Evolutionary conservation across 306 rosid genomes (phyloP).

Genomic region (Crataegus laevigata): DNA sequence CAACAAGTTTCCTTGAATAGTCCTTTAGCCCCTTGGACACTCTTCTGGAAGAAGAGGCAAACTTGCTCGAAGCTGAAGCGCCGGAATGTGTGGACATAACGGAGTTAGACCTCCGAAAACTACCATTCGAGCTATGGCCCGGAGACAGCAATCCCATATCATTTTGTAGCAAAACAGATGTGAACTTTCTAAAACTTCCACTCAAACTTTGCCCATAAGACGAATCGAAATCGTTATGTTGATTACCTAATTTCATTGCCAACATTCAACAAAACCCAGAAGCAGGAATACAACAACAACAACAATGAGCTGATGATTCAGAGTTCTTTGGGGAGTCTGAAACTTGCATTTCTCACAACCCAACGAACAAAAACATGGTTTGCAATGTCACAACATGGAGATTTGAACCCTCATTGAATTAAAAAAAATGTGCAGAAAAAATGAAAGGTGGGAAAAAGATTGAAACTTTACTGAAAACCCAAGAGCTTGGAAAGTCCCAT

Average conservation of each 20-base stretch:
- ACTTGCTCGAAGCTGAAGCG: slow-evolving; percentile 54
- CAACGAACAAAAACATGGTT: slow-evolving; percentile 1
- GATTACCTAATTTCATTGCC: slow-evolving; percentile 47
- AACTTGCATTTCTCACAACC: slow-evolving; percentile 25
- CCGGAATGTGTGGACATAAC: slow-evolving; percentile 57
- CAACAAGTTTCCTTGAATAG: slow-evolving; percentile 58
- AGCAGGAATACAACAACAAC: slow-evolving; percentile 19
- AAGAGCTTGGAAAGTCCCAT: background rate
- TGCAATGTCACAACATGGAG: slow-evolving; percentile 15
- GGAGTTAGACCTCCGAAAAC: slow-evolving; percentile 72
- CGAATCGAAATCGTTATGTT: slow-evolving; percentile 28
- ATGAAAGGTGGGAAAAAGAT: slow-evolving; percentile 13
- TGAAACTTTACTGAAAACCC: background rate
- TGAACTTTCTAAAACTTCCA: slow-evolving; percentile 40
- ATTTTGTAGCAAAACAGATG: slow-evolving; percentile 52
- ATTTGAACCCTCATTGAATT: slow-evolving; percentile 28
- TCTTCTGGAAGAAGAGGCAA: slow-evolving; percentile 51
- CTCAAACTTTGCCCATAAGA: slow-evolving; percentile 28
- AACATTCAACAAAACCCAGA: slow-evolving; percentile 19
- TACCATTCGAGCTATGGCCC: slow-evolving; percentile 66
- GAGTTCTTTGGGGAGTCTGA: slow-evolving; percentile 1
- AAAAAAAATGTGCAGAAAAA: slow-evolving; percentile 6
- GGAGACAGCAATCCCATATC: slow-evolving; percentile 54
- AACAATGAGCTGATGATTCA: slow-evolving; percentile 8
- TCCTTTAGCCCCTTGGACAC: slow-evolving; percentile 67